Percentiles rank a stretch among this genome's conserved stretches.
phyloP scores from a whole-genome alignment of 257 asterid genomes.

The Oldenlandia corymbosa region DNA sequence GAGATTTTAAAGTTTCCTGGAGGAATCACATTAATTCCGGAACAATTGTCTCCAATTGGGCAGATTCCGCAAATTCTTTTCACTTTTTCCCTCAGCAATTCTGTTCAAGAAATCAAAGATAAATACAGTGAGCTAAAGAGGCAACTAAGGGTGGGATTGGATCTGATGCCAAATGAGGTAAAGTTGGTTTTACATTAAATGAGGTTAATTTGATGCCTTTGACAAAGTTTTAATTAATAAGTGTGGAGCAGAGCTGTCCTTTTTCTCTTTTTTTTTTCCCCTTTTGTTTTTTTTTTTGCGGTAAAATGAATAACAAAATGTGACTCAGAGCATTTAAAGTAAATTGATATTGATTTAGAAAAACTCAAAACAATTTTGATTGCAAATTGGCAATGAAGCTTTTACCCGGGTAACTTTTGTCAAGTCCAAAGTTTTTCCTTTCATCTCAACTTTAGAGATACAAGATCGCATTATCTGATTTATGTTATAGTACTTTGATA shows the following conservation, averaged over 20 bases:
- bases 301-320: too few species aligned
- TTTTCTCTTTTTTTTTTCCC: too few species aligned
- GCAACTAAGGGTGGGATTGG: slow-evolving; percentile 59
- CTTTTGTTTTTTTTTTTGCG: too few species aligned
- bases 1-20: slow-evolving; percentile 70
- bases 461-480: neutral
- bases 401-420: neutral
- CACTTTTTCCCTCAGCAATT: slow-evolving; percentile 67
- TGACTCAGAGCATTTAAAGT: neutral
- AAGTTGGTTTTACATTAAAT: neutral
- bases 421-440: neutral
- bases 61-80: slow-evolving; percentile 42
- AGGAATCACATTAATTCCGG: slow-evolving; percentile 68
- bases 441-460: neutral
- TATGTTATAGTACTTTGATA: neutral
- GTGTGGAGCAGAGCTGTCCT: neutral
- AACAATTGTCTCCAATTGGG: slow-evolving; percentile 23
- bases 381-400: slow-evolving; percentile 1
- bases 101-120: slow-evolving; percentile 61
- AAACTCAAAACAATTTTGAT: neutral
- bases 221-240: neutral
- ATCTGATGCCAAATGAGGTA: slow-evolving; percentile 65
- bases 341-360: neutral
- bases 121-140: slow-evolving; percentile 52
- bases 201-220: neutral